phyloP scores from a whole-genome alignment of 768 basidiomycete genomes.

The Termitomyces bulborhizus region DNA sequence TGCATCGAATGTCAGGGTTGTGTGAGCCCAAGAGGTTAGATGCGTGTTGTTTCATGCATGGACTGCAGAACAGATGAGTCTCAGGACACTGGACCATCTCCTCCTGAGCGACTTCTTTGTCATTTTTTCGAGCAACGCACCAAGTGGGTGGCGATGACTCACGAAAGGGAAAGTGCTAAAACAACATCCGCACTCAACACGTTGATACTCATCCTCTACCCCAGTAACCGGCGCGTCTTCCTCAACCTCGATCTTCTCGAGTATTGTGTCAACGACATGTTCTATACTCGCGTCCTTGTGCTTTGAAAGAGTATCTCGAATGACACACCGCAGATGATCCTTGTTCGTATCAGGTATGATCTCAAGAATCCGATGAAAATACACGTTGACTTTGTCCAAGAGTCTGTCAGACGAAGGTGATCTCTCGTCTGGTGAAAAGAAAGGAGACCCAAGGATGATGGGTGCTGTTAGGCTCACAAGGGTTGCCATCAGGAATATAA shows the following conservation, averaged over 20 bases:
- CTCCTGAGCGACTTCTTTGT: conserved; percentile 35
- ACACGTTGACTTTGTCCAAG: conserved; percentile 10
- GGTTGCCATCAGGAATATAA: not conserved
- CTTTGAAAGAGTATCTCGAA: conserved; percentile 34
- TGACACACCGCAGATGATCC: conserved; percentile 40
- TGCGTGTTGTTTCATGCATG: conserved; percentile 66
- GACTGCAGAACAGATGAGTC: conserved; percentile 78
- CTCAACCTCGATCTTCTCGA: conserved; percentile 44
- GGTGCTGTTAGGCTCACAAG: conserved; percentile 1
- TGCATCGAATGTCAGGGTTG: conserved; percentile 60
- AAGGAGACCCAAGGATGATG: not conserved
- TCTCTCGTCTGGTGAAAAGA: not conserved
- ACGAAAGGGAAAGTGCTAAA: conserved; percentile 71
- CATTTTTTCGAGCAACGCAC: not conserved
- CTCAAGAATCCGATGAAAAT: conserved; percentile 50
- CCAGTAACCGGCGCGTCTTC: conserved; percentile 20
- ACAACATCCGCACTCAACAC: conserved; percentile 85
- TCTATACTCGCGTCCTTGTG: conserved; percentile 40
- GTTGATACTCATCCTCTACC: conserved; percentile 25
- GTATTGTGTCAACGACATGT: conserved; percentile 48
- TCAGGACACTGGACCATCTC: conserved; percentile 89
- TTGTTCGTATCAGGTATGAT: conserved; percentile 67
- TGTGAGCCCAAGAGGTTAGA: conserved; percentile 61
- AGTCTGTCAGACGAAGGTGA: not conserved
- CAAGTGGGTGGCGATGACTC: conserved; percentile 20